These are phyloP conservation scores for Lathyrus aphaca DNA, from an alignment of 306 rosid species.

Conservation along the genomic window DNA sequence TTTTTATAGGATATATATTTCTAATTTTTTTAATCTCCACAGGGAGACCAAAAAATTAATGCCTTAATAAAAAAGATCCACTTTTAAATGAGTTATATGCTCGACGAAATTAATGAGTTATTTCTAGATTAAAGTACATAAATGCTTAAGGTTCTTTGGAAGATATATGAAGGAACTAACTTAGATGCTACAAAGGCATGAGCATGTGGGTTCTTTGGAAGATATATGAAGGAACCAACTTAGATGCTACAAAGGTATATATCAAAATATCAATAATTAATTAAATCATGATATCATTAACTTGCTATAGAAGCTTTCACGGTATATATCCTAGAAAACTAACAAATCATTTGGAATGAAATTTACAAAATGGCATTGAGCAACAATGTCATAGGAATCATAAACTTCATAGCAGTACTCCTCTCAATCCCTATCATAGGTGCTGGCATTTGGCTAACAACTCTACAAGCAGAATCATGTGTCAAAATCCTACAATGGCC, in stretches of 20 bases:
- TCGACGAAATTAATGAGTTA: too few relatives aligned
- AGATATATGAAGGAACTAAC: constrained; percentile 9
- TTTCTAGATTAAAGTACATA: neutral
- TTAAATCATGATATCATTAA: constrained; percentile 1
- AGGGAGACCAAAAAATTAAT: too few relatives aligned
- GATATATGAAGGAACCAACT: too few relatives aligned
- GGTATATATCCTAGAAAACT: constrained; percentile 46
- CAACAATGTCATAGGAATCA: constrained; percentile 70
- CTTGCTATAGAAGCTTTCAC: constrained; percentile 41
- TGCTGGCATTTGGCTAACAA: constrained; percentile 85
- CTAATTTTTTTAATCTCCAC: too few relatives aligned
- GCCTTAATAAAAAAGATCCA: neutral
- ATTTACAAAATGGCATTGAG: constrained; percentile 64
- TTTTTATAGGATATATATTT: too few relatives aligned
- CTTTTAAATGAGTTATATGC: too few relatives aligned
- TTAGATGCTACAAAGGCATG: neutral
- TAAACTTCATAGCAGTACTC: constrained; percentile 74
- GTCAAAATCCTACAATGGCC: constrained; percentile 87
- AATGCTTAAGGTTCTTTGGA: constrained; percentile 19
- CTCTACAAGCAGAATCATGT: constrained; percentile 76
- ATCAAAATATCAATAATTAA: constrained; percentile 31
- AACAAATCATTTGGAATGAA: constrained; percentile 37
- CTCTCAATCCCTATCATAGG: constrained; percentile 84
- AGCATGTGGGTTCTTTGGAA: constrained; percentile 4
- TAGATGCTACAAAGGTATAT: neutral